These are phyloP conservation scores for Schwanniomyces yamadae DNA, from an alignment of 805 yeast species.

Conservation along the genomic window DNA sequence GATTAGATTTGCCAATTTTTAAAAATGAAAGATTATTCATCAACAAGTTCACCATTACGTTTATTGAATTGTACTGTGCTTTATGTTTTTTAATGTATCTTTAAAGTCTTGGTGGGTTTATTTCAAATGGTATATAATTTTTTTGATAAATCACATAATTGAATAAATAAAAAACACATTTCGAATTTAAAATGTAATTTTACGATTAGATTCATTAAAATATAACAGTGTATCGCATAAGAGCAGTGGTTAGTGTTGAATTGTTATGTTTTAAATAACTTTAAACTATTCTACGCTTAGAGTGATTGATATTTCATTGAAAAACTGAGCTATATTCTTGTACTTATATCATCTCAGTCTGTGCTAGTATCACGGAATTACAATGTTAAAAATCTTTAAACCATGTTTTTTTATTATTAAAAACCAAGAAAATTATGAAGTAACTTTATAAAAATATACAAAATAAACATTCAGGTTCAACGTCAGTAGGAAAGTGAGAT, in stretches of 20 bases:
- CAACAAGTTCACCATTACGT: constrained; percentile 1
- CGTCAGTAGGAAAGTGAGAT: constrained; percentile 1
- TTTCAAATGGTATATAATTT: constrained; percentile 2
- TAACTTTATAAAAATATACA: constrained; percentile 5
- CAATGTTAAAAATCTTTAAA: background rate
- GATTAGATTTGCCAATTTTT: constrained; percentile 26
- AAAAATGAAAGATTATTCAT: background rate
- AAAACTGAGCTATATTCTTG: too few species aligned
- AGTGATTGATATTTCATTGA: too few species aligned
- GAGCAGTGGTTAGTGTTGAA: too few species aligned
- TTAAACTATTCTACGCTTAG: too few species aligned
- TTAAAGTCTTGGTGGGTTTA: background rate
- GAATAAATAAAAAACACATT: constrained; percentile 7
- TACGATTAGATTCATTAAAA: too few species aligned
- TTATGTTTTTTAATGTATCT: background rate
- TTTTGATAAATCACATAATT: background rate
- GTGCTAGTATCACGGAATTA: too few species aligned
- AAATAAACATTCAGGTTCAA: constrained; percentile 6
- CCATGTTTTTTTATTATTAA: constrained; percentile 4
- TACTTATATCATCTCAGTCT: too few species aligned
- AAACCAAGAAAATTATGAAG: constrained; percentile 6
- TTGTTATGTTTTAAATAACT: too few species aligned
- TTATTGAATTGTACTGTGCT: background rate
- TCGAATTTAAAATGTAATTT: too few species aligned
- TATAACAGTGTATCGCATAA: too few species aligned